These are phyloP conservation scores for Arxiozyma heterogenica DNA, from an alignment of 1,139 yeast species.

Conservation along the genomic window DNA sequence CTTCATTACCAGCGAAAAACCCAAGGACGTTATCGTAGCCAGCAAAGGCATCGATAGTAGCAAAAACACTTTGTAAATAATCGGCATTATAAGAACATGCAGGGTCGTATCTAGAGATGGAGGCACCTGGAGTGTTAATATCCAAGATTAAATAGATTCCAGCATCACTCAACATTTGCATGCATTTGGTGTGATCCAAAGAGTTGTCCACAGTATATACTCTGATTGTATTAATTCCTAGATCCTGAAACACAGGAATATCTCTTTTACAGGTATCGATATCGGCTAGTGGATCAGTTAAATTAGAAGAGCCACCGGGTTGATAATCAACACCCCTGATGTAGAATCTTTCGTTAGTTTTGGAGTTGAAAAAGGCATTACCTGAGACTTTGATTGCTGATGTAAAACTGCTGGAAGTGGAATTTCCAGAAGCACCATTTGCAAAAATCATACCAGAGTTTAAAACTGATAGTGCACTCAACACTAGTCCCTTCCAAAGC, in stretches of 20 bases:
- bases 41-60: slow-evolving; percentile 65
- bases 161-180: slow-evolving; percentile 81
- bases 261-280: slow-evolving; percentile 49
- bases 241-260: slow-evolving; percentile 46
- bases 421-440: not conserved
- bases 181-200: slow-evolving; percentile 77
- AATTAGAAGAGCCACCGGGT: slow-evolving; percentile 73
- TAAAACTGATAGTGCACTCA: not conserved
- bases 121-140: slow-evolving; percentile 59
- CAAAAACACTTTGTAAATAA: slow-evolving; percentile 45
- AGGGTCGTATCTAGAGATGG: slow-evolving; percentile 56
- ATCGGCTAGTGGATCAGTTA: slow-evolving; percentile 52
- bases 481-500: not conserved
- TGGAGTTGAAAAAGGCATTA: slow-evolving; percentile 59
- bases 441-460: not conserved
- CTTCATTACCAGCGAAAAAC: slow-evolving; percentile 89
- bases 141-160: slow-evolving; percentile 85
- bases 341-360: slow-evolving; percentile 43
- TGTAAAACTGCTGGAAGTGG: slow-evolving; percentile 22
- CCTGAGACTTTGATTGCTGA: slow-evolving; percentile 53
- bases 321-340: slow-evolving; percentile 70
- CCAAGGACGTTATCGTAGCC: slow-evolving; percentile 71
- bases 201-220: slow-evolving; percentile 82
- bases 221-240: slow-evolving; percentile 51
- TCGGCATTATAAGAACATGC: slow-evolving; percentile 44